These are phyloP conservation scores for Sporobolomyces roseus DNA, from an alignment of 768 basidiomycete genomes.

Conservation along the genomic window DNA sequence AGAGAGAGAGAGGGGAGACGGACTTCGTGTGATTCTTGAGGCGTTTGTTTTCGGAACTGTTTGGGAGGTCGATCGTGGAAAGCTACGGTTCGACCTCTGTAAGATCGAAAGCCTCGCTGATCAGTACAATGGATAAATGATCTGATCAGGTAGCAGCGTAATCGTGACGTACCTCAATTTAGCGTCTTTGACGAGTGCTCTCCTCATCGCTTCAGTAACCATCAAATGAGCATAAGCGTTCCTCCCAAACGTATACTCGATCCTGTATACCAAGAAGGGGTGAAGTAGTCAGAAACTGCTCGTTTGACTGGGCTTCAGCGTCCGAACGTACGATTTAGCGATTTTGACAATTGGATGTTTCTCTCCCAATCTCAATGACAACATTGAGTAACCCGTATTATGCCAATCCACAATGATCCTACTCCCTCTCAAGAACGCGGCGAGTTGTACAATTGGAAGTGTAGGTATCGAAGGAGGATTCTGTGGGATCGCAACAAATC, in stretches of 20 bases:
- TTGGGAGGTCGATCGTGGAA: constrained; percentile 86
- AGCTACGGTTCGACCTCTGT: constrained; percentile 71
- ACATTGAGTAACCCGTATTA: constrained; percentile 90
- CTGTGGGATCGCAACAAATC: constrained; percentile 51
- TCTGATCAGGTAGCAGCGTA: background rate
- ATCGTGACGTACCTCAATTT: constrained; percentile 61
- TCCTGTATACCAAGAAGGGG: no score
- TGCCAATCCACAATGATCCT: constrained; percentile 99
- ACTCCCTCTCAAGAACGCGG: constrained; percentile 63
- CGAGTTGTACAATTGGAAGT: constrained; percentile 75
- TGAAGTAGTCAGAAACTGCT: no score
- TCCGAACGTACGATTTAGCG: constrained; percentile 74
- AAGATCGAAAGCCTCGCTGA: no score
- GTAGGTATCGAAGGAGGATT: constrained; percentile 97
- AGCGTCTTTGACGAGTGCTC: constrained; percentile 68
- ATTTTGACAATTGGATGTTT: constrained; percentile 67
- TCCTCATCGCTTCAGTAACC: constrained; percentile 82
- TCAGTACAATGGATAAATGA: no score
- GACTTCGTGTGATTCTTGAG: constrained; percentile 74
- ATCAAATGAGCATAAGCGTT: constrained; percentile 84
- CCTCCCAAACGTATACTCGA: constrained; percentile 75
- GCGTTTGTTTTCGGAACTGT: constrained; percentile 68
- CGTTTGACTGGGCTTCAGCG: no score
- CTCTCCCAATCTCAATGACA: constrained; percentile 72
- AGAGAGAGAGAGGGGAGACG: constrained; percentile 36